Conservation (phyloP, 1,284 basidiomycete species). For the Singerocomus inundabilis region DNA sequence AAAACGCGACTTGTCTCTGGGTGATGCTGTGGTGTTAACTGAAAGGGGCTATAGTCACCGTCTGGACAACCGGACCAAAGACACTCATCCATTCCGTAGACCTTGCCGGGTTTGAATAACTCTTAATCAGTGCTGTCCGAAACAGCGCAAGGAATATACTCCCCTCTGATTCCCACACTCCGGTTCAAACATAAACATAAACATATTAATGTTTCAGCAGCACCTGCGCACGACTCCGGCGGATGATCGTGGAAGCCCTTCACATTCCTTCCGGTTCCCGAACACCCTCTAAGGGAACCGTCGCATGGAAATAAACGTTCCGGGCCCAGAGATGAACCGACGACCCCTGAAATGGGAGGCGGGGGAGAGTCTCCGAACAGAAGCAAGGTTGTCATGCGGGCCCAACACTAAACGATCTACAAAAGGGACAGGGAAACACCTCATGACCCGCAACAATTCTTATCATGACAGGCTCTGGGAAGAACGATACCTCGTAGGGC, state of each 20-base stretch:
- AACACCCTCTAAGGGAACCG: not conserved
- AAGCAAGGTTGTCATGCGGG: not conserved
- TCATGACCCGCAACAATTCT: not conserved
- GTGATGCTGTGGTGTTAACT: not conserved
- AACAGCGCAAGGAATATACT: not conserved
- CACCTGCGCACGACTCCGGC: not conserved
- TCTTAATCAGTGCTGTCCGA: not conserved
- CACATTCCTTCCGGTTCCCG: not conserved
- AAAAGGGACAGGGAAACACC: not conserved
- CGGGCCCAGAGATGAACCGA: not conserved
- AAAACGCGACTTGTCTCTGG: not conserved
- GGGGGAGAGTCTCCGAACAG: not conserved
- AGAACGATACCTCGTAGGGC: not conserved
- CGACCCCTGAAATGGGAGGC: too few species aligned
- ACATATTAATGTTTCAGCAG: too few species aligned
- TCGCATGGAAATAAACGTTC: not conserved
- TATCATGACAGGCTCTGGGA: conserved; percentile 5
- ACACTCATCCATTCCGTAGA: not conserved
- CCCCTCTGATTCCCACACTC: conserved; percentile 1
- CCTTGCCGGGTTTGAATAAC: not conserved
- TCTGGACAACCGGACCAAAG: not conserved
- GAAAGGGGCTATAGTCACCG: not conserved
- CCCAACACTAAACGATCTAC: too few species aligned
- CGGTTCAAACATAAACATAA: not conserved
- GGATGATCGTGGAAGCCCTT: not conserved